Percentiles rank a stretch among this genome's conserved stretches.
Evolutionary conservation across 768 basidiomycete genomes (phyloP).

Genomic region (Postia placenta): DNA sequence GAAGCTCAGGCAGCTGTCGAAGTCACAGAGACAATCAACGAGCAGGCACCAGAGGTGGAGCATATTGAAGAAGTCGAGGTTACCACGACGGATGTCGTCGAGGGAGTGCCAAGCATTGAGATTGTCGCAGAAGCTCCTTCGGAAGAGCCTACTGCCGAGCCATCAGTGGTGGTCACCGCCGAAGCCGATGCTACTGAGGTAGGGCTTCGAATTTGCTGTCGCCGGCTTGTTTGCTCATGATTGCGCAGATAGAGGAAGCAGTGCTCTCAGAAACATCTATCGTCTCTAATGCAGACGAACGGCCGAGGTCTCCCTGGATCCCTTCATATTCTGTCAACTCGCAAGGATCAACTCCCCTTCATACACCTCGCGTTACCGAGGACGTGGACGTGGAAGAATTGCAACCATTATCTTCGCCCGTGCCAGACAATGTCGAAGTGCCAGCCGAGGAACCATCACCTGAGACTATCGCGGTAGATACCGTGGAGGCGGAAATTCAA

Average conservation of each 20-base stretch:
- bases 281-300: conserved; percentile 17
- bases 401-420: conserved; percentile 8
- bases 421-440: not conserved
- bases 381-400: conserved; percentile 14
- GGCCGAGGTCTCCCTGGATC: conserved; percentile 41
- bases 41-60: too few species aligned
- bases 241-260: not conserved
- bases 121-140: not conserved
- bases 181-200: not conserved
- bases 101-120: not conserved
- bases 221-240: too few species aligned
- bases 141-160: not conserved
- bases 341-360: conserved; percentile 26
- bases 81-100: not conserved
- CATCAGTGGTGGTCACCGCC: too few species aligned
- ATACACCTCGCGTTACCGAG: conserved; percentile 4
- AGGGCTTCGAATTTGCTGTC: too few species aligned
- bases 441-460: not conserved
- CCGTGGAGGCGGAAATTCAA: not conserved
- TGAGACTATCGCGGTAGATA: not conserved
- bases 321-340: conserved; percentile 45
- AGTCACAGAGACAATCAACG: not conserved
- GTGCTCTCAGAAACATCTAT: conserved; percentile 1
- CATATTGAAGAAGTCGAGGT: not conserved
- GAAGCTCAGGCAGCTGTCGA: too few species aligned